Conservation (phyloP, 2,329 filamentous ascomycete species). For the Aspergillus tubingensis region DNA sequence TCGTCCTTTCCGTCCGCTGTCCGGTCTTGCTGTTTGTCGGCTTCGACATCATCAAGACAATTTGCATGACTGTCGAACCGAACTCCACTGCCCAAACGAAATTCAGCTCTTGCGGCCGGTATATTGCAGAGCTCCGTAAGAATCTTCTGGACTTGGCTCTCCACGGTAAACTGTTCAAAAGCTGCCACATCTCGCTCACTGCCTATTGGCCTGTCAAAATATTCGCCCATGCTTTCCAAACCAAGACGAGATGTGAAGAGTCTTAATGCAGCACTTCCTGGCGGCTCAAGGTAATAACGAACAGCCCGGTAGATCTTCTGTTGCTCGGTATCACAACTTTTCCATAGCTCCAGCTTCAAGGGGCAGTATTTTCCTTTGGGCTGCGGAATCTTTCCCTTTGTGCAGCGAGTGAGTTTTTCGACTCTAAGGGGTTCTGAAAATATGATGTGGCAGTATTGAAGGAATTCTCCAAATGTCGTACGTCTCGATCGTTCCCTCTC, state of each 20-base stretch:
- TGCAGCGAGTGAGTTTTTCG: slow-evolving; percentile 24
- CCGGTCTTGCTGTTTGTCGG: not conserved
- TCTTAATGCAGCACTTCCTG: slow-evolving; percentile 8
- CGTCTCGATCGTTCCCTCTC: slow-evolving; percentile 15
- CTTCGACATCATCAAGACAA: slow-evolving; percentile 11
- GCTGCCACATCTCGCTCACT: slow-evolving; percentile 24
- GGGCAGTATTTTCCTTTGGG: slow-evolving; percentile 30
- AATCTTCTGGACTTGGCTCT: slow-evolving; percentile 22
- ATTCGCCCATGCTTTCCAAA: slow-evolving; percentile 18
- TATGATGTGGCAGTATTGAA: slow-evolving; percentile 24
- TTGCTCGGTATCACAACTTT: slow-evolving; percentile 21
- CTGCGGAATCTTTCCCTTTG: slow-evolving; percentile 25
- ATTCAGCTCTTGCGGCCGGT: slow-evolving; percentile 15
- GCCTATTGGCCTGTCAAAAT: slow-evolving; percentile 19
- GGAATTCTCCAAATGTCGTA: slow-evolving; percentile 25
- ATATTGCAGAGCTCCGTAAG: slow-evolving; percentile 21
- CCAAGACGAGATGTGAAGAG: slow-evolving; percentile 21
- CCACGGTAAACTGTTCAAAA: slow-evolving; percentile 26
- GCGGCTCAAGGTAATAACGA: slow-evolving; percentile 18
- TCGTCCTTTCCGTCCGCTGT: too few species aligned
- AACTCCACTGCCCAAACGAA: slow-evolving; percentile 19
- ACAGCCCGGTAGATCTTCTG: slow-evolving; percentile 21
- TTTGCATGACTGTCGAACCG: slow-evolving; percentile 20
- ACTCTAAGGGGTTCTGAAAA: slow-evolving; percentile 26
- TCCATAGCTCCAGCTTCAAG: slow-evolving; percentile 22